Evolutionary conservation across 176 grass and related monocot species (phyloP).

Genomic region (Raddia distichophylla): DNA sequence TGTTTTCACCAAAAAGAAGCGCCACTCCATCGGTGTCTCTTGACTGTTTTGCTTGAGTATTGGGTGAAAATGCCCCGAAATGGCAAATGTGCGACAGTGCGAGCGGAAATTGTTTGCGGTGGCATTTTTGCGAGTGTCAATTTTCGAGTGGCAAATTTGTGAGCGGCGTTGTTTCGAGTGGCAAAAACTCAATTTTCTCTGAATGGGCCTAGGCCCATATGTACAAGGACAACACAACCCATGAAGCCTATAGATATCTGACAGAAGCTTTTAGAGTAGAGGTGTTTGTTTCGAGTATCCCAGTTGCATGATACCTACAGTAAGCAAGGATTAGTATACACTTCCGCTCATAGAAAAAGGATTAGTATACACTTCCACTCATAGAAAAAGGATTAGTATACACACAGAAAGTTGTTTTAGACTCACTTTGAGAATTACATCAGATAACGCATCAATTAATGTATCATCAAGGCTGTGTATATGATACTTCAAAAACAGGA

Average conservation of each 20-base stretch:
- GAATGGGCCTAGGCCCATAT: too few relatives aligned
- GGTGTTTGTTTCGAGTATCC: background rate
- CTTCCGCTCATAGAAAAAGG: background rate
- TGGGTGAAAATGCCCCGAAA: too few relatives aligned
- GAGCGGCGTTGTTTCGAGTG: too few relatives aligned
- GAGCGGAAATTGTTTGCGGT: too few relatives aligned
- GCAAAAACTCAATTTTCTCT: too few relatives aligned
- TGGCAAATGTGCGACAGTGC: too few relatives aligned
- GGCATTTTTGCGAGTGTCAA: too few relatives aligned
- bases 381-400: background rate
- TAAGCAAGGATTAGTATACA: background rate
- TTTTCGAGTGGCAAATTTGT: too few relatives aligned
- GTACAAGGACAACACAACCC: too few relatives aligned
- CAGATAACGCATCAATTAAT: background rate
- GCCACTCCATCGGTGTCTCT: background rate
- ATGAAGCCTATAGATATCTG: too few relatives aligned
- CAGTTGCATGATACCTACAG: background rate
- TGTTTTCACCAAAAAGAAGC: background rate
- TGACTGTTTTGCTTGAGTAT: too few relatives aligned
- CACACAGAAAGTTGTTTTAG: background rate
- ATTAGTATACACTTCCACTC: background rate
- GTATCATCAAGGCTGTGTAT: background rate
- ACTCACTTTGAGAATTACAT: background rate
- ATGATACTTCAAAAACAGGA: too few relatives aligned
- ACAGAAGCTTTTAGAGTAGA: background rate